These are phyloP conservation scores for Phytophthora foliorum DNA, from an alignment of 352 stramenopile species.

Conservation along the genomic window DNA sequence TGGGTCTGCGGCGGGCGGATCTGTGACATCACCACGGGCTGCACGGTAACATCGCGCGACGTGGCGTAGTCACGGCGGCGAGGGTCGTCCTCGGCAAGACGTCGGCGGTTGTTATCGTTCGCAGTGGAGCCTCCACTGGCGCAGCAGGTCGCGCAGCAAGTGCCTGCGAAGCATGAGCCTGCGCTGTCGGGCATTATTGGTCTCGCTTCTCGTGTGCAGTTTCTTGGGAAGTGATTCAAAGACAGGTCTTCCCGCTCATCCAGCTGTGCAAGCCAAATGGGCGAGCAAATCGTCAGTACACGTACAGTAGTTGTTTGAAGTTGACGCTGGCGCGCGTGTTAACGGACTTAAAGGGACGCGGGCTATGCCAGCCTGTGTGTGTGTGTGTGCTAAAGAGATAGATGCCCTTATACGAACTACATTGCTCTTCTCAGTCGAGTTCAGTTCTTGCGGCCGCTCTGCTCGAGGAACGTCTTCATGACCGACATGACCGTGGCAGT, in stretches of 20 bases:
- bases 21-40: constrained; percentile 41
- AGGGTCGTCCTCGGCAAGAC: constrained; percentile 29
- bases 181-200: constrained; percentile 26
- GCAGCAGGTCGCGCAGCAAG: constrained; percentile 34
- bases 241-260: constrained; percentile 1
- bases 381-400: constrained; percentile 17
- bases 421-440: constrained; percentile 2
- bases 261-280: background rate
- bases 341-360: background rate
- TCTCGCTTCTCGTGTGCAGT: constrained; percentile 16
- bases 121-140: constrained; percentile 7
- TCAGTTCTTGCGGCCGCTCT: constrained; percentile 25
- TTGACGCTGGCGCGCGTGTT: constrained; percentile 10
- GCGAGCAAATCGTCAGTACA: constrained; percentile 25
- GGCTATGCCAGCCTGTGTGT: background rate
- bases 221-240: constrained; percentile 30
- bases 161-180: constrained; percentile 28
- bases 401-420: constrained; percentile 31
- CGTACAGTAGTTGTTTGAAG: constrained; percentile 15
- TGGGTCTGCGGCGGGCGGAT: constrained; percentile 36
- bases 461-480: constrained; percentile 42
- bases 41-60: constrained; percentile 38
- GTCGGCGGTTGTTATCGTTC: constrained; percentile 23
- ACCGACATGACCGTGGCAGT: constrained; percentile 32
- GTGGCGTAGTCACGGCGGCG: constrained; percentile 30